These are phyloP conservation scores for Pseudogymnoascus sp. DNA, from an alignment of 2,329 filamentous ascomycete species.

Conservation along the genomic window DNA sequence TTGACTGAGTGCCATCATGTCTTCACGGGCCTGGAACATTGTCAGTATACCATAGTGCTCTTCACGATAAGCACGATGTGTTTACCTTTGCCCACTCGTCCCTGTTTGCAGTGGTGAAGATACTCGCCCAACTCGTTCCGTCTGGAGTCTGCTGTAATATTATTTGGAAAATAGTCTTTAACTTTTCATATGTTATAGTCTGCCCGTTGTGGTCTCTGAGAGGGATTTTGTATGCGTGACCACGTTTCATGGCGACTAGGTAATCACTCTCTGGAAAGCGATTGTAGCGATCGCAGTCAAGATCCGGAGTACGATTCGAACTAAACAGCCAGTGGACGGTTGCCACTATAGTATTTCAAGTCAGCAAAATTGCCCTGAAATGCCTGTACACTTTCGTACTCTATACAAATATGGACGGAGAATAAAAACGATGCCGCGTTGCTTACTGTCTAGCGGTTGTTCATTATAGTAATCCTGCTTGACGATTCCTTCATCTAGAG, in stretches of 20 bases:
- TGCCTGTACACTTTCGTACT: not conserved
- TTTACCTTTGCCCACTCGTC: not conserved
- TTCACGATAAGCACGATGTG: not conserved
- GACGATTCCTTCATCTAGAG: not conserved
- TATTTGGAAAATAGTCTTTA: not conserved
- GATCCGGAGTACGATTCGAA: not conserved
- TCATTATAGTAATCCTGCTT: not conserved
- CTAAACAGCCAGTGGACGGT: not conserved
- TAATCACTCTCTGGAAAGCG: not conserved
- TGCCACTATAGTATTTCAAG: not conserved
- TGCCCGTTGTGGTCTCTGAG: not conserved
- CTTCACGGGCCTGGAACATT: slow-evolving; percentile 10
- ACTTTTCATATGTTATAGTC: not conserved
- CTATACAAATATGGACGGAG: not conserved
- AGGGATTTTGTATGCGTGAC: not conserved
- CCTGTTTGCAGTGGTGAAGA: not conserved
- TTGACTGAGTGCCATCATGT: slow-evolving; percentile 11
- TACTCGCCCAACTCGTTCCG: not conserved
- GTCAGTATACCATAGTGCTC: not conserved
- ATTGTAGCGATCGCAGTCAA: not conserved
- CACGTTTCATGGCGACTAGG: not conserved
- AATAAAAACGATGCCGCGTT: not conserved
- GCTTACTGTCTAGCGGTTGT: not conserved
- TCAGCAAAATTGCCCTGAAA: not conserved
- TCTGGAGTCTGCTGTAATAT: not conserved